phyloP scores from a whole-genome alignment of 176 grass and related monocot species.

The Oryza glaberrima region DNA sequence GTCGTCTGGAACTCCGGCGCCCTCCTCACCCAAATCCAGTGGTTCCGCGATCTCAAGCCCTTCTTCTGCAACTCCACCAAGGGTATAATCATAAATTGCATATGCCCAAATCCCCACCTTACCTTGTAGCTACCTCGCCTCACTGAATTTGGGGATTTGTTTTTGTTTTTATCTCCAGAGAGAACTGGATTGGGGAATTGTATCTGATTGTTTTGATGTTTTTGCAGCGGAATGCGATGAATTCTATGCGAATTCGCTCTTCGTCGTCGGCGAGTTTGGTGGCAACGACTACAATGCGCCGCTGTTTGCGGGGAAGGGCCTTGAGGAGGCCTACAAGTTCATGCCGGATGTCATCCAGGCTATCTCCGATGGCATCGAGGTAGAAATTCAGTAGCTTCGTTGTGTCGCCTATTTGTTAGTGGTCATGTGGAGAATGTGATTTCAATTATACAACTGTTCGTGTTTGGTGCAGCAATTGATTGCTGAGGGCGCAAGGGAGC shows the following conservation, averaged over 20 bases:
- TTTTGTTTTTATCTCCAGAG: neutral
- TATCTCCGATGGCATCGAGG: constrained; percentile 70
- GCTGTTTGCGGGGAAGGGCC: constrained; percentile 61
- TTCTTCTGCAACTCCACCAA: constrained; percentile 67
- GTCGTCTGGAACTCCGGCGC: constrained; percentile 80
- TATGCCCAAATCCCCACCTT: neutral
- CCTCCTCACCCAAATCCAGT: constrained; percentile 85
- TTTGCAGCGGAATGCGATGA: constrained; percentile 62
- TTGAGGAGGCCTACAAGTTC: constrained; percentile 61
- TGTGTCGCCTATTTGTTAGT: neutral
- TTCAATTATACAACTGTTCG: neutral
- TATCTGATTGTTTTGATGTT: neutral
- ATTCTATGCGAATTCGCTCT: constrained; percentile 67
- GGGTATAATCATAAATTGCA: constrained; percentile 49
- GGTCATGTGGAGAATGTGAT: neutral
- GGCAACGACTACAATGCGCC: constrained; percentile 89
- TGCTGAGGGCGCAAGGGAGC: constrained; percentile 72
- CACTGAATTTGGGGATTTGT: neutral
- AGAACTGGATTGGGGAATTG: neutral
- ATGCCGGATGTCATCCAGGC: constrained; percentile 81
- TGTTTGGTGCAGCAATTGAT: constrained; percentile 70
- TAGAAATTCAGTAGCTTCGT: constrained; percentile 25
- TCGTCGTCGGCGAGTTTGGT: constrained; percentile 82
- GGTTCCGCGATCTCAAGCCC: constrained; percentile 86
- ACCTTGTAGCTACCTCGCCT: neutral